Conservation (phyloP, 2,329 filamentous ascomycete genomes). For the Fusarium luffae region DNA sequence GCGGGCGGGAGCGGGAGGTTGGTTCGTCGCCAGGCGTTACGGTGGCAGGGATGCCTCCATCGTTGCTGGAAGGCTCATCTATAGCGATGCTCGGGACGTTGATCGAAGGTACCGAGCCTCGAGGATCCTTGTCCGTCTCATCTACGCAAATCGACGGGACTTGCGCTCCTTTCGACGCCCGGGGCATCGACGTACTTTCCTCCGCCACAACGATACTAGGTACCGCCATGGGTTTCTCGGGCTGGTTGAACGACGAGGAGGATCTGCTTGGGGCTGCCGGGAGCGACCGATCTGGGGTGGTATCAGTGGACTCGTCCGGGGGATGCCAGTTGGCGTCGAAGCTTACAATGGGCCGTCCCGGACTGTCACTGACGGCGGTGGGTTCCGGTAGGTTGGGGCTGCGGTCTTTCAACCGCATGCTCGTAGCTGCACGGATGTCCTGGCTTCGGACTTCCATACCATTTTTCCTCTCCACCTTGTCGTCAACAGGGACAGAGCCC, state of each 20-base stretch:
- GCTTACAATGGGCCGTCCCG: slow-evolving; percentile 95
- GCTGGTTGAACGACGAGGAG: slow-evolving; percentile 42
- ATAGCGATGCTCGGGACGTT: slow-evolving; percentile 64
- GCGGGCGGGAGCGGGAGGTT: slow-evolving; percentile 44
- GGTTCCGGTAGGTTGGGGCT: slow-evolving; percentile 89
- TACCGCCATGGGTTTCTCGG: slow-evolving; percentile 55
- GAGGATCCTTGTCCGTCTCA: slow-evolving; percentile 40
- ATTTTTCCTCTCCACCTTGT: slow-evolving; percentile 72
- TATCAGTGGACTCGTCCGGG: slow-evolving; percentile 76
- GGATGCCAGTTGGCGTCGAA: slow-evolving; percentile 88
- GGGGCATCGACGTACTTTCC: slow-evolving; percentile 53
- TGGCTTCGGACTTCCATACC: slow-evolving; percentile 86
- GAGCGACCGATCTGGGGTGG: slow-evolving; percentile 60
- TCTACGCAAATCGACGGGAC: slow-evolving; percentile 54
- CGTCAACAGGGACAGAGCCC: slow-evolving; percentile 48
- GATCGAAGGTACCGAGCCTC: slow-evolving; percentile 51
- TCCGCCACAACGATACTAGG: slow-evolving; percentile 67
- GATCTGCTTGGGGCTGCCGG: slow-evolving; percentile 45
- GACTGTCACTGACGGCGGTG: slow-evolving; percentile 88
- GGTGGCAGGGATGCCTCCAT: slow-evolving; percentile 55
- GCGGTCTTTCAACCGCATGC: slow-evolving; percentile 86
- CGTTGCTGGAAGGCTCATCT: slow-evolving; percentile 45
- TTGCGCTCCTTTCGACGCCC: slow-evolving; percentile 45
- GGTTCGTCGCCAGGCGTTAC: slow-evolving; percentile 58
- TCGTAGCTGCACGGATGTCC: slow-evolving; percentile 90